Evolutionary conservation across 2,329 filamentous ascomycete genomes (phyloP), one percentile per base, ranked within the genome.

Genomic region (Fusarium longipes): DNA sequence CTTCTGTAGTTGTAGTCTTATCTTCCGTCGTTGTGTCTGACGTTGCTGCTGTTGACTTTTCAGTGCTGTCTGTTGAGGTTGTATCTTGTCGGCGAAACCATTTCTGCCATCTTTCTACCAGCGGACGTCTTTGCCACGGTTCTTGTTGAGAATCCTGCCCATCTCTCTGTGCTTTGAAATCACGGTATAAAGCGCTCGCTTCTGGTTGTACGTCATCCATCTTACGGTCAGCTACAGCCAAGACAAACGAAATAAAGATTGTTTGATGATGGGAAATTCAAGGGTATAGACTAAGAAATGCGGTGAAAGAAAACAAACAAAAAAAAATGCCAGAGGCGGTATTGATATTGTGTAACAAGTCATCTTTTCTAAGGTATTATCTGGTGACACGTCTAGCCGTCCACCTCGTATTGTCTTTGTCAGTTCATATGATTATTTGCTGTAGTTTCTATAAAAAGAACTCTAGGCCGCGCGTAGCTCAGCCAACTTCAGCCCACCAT

Each of bases 381-480:
- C 25, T 25, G 22, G 42, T 49, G 51, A n/a, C 32, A 38, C 45
- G 24, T 48, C 17, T 25, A 14, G 12, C 27, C 30, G 38, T 43
- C 25, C 42, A 38, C 43, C 18, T 54, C 51, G 51, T 54, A 49
- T 54, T 24, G n/a, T 36, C 18, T 7, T 18, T 10, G 36, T 17
- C 25, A 33, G 24, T 54, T 54, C 40, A 35, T 20, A 22, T 20
- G 24, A 35, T 45, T 45, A 12, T 29, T 48, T 18, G 40, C 14
- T 54, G n/a, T 6, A 32, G 59, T 63, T 63, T 15, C 59, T 63
- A 63, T 63, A 63, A 63, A 63, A 63, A 63, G 60, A 64, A 5
- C 5, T 1, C 1, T 39, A 42, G 47, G 58, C 56, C 58, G 57
- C 60, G 60, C 43, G 58, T 63, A 39, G 59, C 22, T 20, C 24